Evolutionary conservation across 371 early-diverging fungal genomes (phyloP).

Genomic region (Chytridiales sp.): DNA sequence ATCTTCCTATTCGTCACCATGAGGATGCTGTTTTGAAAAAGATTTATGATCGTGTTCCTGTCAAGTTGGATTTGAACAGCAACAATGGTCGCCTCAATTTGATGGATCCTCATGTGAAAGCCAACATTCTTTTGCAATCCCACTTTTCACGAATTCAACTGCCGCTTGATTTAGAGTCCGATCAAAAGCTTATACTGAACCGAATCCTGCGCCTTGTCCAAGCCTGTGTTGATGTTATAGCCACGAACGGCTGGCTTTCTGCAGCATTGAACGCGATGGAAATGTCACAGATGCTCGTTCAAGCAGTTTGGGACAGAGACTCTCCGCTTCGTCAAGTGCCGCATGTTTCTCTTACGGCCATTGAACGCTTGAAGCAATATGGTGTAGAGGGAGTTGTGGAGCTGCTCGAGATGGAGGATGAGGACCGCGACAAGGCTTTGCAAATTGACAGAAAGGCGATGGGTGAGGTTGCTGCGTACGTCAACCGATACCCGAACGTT

Average conservation of each 20-base stretch:
- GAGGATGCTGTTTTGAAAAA: slow-evolving; percentile 77
- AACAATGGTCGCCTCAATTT: slow-evolving; percentile 33
- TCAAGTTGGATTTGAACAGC: slow-evolving; percentile 53
- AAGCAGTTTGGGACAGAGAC: slow-evolving; percentile 95
- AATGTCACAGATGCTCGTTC: slow-evolving; percentile 92
- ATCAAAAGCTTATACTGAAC: slow-evolving; percentile 72
- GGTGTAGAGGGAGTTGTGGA: slow-evolving; percentile 89
- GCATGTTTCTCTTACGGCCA: slow-evolving; percentile 66
- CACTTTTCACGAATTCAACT: slow-evolving; percentile 89
- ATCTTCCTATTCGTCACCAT: slow-evolving; percentile 89
- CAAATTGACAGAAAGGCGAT: slow-evolving; percentile 49
- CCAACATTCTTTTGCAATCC: slow-evolving; percentile 88
- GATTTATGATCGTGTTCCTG: slow-evolving; percentile 79
- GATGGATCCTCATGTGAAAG: slow-evolving; percentile 85
- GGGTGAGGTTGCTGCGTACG: slow-evolving; percentile 81
- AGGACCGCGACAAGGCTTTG: slow-evolving; percentile 71
- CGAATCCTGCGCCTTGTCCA: slow-evolving; percentile 83
- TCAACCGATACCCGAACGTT: slow-evolving; percentile 92
- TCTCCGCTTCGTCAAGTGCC: slow-evolving; percentile 92
- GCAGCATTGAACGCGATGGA: slow-evolving; percentile 94
- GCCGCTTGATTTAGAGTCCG: slow-evolving; percentile 88
- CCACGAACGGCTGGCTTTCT: slow-evolving; percentile 86
- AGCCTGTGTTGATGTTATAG: slow-evolving; percentile 93
- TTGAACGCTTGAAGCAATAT: slow-evolving; percentile 63
- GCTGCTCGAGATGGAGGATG: slow-evolving; percentile 89